A percentile compares a stretch with the other conserved stretches of the same genome.
Evolutionary conservation across 768 basidiomycete species (phyloP).

Genomic region (Kwoniella pini): DNA sequence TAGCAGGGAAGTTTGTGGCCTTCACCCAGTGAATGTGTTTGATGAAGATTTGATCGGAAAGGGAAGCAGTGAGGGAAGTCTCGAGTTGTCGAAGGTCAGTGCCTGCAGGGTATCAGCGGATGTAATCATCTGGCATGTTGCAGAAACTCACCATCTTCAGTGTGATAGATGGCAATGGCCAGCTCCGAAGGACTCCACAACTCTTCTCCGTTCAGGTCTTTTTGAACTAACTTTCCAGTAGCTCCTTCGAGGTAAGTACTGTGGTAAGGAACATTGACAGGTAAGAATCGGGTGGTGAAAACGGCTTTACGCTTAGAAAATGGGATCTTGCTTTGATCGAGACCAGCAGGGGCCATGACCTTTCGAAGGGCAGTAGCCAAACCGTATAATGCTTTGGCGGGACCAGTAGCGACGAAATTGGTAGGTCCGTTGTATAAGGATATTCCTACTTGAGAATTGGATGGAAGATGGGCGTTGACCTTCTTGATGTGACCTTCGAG

Average conservation of each 20-base stretch:
- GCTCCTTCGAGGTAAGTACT: slow-evolving; percentile 76
- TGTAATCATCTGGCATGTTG: too few species aligned
- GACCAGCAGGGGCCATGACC: slow-evolving; percentile 77
- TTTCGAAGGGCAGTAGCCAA: slow-evolving; percentile 88
- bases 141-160: slow-evolving; percentile 73
- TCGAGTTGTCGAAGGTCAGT: slow-evolving; percentile 72
- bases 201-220: slow-evolving; percentile 75
- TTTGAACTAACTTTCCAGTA: slow-evolving; percentile 71
- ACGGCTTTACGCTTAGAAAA: slow-evolving; percentile 93
- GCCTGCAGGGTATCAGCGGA: slow-evolving; percentile 60
- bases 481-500: slow-evolving; percentile 78
- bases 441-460: slow-evolving; percentile 74
- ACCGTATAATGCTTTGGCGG: slow-evolving; percentile 86
- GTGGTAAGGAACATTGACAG: slow-evolving; percentile 96
- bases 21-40: slow-evolving; percentile 88
- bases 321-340: slow-evolving; percentile 88
- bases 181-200: slow-evolving; percentile 69
- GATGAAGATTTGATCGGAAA: slow-evolving; percentile 92
- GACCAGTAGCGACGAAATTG: slow-evolving; percentile 90
- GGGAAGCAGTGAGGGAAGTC: slow-evolving; percentile 77
- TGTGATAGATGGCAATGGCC: slow-evolving; percentile 83
- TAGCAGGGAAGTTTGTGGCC: slow-evolving; percentile 83
- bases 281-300: slow-evolving; percentile 88
- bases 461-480: slow-evolving; percentile 81
- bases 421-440: slow-evolving; percentile 92